Evolutionary conservation across 179 eudicot genomes (phyloP).

Genomic region (Amaranthus tricolor): DNA sequence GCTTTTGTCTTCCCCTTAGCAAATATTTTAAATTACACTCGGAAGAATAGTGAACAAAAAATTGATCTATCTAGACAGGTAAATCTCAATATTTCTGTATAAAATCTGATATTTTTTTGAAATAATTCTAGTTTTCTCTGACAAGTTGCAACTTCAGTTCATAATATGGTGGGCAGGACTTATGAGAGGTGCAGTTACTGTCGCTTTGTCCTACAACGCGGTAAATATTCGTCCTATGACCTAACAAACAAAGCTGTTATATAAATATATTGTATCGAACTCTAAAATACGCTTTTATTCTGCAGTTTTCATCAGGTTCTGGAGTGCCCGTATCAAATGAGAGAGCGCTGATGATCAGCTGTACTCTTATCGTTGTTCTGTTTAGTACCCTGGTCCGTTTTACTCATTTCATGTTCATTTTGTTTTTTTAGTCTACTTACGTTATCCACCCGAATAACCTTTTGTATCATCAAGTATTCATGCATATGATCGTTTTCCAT

Average conservation of each 20-base stretch:
- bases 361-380: slow-evolving; percentile 75
- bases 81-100: slow-evolving; percentile 6
- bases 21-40: slow-evolving; percentile 36
- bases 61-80: slow-evolving; percentile 59
- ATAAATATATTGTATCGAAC: not conserved
- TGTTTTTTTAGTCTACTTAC: not conserved
- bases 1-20: slow-evolving; percentile 74
- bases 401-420: not conserved
- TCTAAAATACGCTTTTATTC: not conserved
- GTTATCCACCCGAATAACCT: not conserved
- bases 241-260: too few relatives aligned
- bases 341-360: slow-evolving; percentile 68
- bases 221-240: slow-evolving; percentile 27
- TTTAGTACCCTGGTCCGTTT: slow-evolving; percentile 84
- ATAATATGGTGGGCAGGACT: slow-evolving; percentile 91
- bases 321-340: slow-evolving; percentile 42
- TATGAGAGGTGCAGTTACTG: slow-evolving; percentile 83
- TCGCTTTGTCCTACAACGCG: slow-evolving; percentile 77
- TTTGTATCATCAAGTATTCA: not conserved
- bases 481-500: not conserved
- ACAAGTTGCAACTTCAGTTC: slow-evolving; percentile 42
- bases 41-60: slow-evolving; percentile 45
- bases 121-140: slow-evolving; percentile 2
- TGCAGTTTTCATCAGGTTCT: slow-evolving; percentile 48
- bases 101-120: not conserved